phyloP scores from a whole-genome alignment of 768 basidiomycete species.

The Russula dissimulans region DNA sequence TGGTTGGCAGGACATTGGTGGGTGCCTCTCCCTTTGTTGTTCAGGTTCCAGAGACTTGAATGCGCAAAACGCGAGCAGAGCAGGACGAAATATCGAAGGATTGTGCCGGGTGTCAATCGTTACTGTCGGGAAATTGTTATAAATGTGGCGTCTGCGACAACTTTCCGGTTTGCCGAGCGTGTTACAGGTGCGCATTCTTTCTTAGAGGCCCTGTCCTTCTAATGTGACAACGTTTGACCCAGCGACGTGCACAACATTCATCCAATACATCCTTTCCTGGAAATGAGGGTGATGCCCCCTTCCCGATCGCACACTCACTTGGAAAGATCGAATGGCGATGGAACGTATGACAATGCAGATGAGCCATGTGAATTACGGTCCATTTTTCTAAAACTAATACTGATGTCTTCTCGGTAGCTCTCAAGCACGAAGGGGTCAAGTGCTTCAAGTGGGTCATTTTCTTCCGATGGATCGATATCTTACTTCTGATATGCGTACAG shows the following conservation, averaged over 20 bases:
- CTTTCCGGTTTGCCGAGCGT: slow-evolving; percentile 74
- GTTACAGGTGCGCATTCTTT: slow-evolving; percentile 52
- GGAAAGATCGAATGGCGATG: slow-evolving; percentile 25
- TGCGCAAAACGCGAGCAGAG: slow-evolving; percentile 35
- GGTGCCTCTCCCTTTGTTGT: slow-evolving; percentile 24
- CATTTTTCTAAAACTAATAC: not conserved
- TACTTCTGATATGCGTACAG: slow-evolving; percentile 31
- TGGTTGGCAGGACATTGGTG: slow-evolving; percentile 88
- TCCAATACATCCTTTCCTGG: slow-evolving; percentile 78
- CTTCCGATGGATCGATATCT: not conserved
- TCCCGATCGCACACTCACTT: slow-evolving; percentile 33
- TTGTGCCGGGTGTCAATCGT: slow-evolving; percentile 76
- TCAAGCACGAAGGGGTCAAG: slow-evolving; percentile 16
- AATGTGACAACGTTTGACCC: slow-evolving; percentile 8
- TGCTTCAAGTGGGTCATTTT: slow-evolving; percentile 17
- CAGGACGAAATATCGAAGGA: slow-evolving; percentile 58
- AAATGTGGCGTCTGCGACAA: slow-evolving; percentile 78
- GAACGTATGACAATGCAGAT: not conserved
- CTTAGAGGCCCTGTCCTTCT: not conserved
- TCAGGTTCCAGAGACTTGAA: not conserved
- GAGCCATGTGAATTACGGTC: slow-evolving; percentile 12
- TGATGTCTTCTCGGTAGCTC: slow-evolving; percentile 5
- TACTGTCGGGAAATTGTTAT: slow-evolving; percentile 56
- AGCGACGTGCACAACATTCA: slow-evolving; percentile 91
- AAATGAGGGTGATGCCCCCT: slow-evolving; percentile 54